phyloP scores from a whole-genome alignment of 371 early-diverging fungal species.

The Mucor circinelloides region DNA sequence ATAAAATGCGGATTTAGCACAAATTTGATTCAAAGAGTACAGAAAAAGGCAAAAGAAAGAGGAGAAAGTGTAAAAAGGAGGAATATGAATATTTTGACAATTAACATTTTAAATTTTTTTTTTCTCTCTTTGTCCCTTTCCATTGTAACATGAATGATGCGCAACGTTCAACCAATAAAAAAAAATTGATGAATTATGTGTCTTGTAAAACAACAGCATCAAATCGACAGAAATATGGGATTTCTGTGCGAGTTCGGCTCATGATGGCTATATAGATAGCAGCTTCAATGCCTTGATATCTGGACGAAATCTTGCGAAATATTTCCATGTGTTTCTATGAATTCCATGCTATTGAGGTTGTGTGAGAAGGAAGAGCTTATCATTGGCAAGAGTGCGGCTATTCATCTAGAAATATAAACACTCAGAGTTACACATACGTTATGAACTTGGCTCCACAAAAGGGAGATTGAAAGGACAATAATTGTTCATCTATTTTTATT shows the following conservation, averaged over 20 bases:
- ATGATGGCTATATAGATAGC: too few species aligned
- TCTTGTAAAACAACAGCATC: neutral
- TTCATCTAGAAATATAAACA: too few species aligned
- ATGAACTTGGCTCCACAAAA: too few species aligned
- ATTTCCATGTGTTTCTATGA: neutral
- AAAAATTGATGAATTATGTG: neutral
- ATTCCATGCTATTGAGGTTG: neutral
- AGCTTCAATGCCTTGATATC: too few species aligned
- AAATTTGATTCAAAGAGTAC: neutral
- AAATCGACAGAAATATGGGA: neutral
- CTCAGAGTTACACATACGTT: too few species aligned
- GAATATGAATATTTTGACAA: neutral
- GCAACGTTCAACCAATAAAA: neutral
- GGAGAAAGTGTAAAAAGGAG: neutral
- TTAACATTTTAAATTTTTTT: neutral
- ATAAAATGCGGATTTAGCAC: neutral
- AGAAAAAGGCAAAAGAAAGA: neutral
- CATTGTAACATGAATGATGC: neutral
- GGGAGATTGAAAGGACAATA: too few species aligned
- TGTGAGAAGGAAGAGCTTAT: neutral
- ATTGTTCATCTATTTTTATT: too few species aligned
- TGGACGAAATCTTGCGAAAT: too few species aligned
- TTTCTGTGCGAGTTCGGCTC: neutral
- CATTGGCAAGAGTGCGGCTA: too few species aligned
- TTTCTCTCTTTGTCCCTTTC: neutral